Evolutionary conservation across 805 yeast species (phyloP).

Genomic region (Nakazawaea laoshanensis): DNA sequence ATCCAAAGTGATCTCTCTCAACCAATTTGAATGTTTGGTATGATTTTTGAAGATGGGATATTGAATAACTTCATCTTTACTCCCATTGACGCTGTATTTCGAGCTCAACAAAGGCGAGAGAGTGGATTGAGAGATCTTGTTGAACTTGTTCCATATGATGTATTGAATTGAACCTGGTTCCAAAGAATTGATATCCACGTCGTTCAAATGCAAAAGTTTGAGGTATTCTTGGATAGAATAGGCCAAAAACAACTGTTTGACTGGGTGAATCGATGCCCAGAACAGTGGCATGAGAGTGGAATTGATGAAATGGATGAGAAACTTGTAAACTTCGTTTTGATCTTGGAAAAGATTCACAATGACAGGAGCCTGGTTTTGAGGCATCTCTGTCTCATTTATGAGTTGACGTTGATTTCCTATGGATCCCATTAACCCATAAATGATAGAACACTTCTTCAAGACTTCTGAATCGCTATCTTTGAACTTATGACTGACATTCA

Average conservation of each 20-base stretch:
- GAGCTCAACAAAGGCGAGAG: slow-evolving; percentile 70
- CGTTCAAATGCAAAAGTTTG: slow-evolving; percentile 45
- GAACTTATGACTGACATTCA: slow-evolving; percentile 51
- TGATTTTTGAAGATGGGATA: slow-evolving; percentile 61
- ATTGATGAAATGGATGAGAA: slow-evolving; percentile 58
- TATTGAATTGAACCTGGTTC: slow-evolving; percentile 19
- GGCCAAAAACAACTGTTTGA: slow-evolving; percentile 74
- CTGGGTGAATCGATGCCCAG: slow-evolving; percentile 86
- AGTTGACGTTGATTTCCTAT: slow-evolving; percentile 52
- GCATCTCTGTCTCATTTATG: slow-evolving; percentile 21
- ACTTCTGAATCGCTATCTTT: slow-evolving; percentile 38
- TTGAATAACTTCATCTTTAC: slow-evolving; percentile 31
- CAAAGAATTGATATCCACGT: slow-evolving; percentile 10
- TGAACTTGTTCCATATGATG: slow-evolving; percentile 52
- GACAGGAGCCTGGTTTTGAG: slow-evolving; percentile 34
- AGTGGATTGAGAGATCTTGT: slow-evolving; percentile 61
- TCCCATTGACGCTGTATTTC: slow-evolving; percentile 47
- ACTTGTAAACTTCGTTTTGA: slow-evolving; percentile 51
- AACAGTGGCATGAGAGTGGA: slow-evolving; percentile 72
- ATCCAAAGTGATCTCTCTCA: slow-evolving; percentile 60
- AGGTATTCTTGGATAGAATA: slow-evolving; percentile 84
- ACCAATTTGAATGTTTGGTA: slow-evolving; percentile 62
- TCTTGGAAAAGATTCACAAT: slow-evolving; percentile 57
- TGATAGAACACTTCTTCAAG: slow-evolving; percentile 53
- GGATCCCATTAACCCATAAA: slow-evolving; percentile 72